Base-by-base conservation (phyloP, 2,329 filamentous ascomycete genomes). In the Lithohypha guttulata region DNA sequence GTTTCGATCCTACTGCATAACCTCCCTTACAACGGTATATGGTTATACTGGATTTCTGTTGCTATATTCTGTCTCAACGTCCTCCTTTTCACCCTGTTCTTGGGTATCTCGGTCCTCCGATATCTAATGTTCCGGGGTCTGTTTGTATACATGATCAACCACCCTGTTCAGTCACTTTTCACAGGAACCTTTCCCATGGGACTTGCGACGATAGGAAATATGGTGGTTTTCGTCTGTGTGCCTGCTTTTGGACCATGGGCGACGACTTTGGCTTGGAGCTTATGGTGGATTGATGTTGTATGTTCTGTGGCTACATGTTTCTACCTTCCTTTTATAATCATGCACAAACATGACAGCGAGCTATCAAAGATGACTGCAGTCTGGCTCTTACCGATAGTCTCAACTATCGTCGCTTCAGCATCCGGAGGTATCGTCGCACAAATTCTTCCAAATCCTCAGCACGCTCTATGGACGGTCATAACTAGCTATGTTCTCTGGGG, bases 401-500 rank as follows among this genome's bases (percentile, higher is more conserved):
- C 75, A 1, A 70, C 75, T 6, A 69, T 82, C 23, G 78, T 84
- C 26, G 74, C 77, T 5, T 66, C 79, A 1, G 74, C 74, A 1
- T 70, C 75, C 0, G 79, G 80, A 2, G 73, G 69, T 11, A 62
- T 79, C 36, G 66, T 83, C 0, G 76, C 79, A 2, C 66, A 68
- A 6, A 63, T 71, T n/a, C 64, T 84, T 0, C 46, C 42, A 2
- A 41, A 76, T 23, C 29, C 17, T 6, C 65, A 70, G 1, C 65
- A 77, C 47, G 75, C 74, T 4, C 60, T 81, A 6, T 71, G 69
- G 44, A 84, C 79, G 0, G 53, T 84, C 14, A 59, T 83, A 19
- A 63, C 64, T 11, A 77, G 70, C 15, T 84, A 83, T 55, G 62
- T 81, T 13, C 69, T 84, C 41, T 82, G 76, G 76, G 79, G 79